Percentiles rank a stretch among this genome's conserved stretches.
phyloP scores from a whole-genome alignment of 371 early-diverging fungal species.

The Fennellomyces sp. region DNA sequence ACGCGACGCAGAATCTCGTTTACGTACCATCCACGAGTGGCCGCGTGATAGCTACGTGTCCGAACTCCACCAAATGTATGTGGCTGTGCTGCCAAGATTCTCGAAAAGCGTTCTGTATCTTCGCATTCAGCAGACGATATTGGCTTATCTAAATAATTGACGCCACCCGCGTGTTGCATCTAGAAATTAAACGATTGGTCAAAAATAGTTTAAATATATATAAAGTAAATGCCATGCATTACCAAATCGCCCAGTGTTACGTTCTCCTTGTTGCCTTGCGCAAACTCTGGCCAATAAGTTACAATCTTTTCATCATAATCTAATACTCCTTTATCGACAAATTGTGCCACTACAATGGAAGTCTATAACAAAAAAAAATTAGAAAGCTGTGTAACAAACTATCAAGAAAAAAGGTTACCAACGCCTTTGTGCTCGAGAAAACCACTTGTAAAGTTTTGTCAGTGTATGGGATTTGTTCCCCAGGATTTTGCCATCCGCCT shows the following conservation, averaged over 20 bases:
- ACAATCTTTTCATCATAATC: conserved; percentile 57
- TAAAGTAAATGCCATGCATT: background rate
- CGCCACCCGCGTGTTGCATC: conserved; percentile 70
- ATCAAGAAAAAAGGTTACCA: conserved; percentile 37
- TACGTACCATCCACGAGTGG: conserved; percentile 72
- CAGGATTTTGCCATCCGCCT: conserved; percentile 65
- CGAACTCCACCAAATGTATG: conserved; percentile 64
- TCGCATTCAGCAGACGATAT: conserved; percentile 29
- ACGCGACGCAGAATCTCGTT: conserved; percentile 72
- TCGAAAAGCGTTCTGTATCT: conserved; percentile 38
- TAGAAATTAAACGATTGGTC: background rate
- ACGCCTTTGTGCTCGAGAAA: conserved; percentile 66
- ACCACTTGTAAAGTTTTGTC: conserved; percentile 65
- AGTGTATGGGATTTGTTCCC: conserved; percentile 41
- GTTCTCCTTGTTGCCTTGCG: conserved; percentile 70
- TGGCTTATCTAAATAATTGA: conserved; percentile 55
- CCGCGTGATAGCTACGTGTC: conserved; percentile 64
- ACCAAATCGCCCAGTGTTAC: conserved; percentile 64
- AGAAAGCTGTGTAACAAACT: background rate
- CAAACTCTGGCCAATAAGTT: conserved; percentile 82
- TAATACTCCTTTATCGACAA: conserved; percentile 63
- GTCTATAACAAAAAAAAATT: conserved; percentile 18
- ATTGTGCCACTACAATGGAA: conserved; percentile 60
- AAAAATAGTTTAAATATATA: background rate
- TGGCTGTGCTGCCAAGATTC: conserved; percentile 57